Conservation (phyloP, 371 early-diverging fungal species). For the Saksenaea oblongispora region DNA sequence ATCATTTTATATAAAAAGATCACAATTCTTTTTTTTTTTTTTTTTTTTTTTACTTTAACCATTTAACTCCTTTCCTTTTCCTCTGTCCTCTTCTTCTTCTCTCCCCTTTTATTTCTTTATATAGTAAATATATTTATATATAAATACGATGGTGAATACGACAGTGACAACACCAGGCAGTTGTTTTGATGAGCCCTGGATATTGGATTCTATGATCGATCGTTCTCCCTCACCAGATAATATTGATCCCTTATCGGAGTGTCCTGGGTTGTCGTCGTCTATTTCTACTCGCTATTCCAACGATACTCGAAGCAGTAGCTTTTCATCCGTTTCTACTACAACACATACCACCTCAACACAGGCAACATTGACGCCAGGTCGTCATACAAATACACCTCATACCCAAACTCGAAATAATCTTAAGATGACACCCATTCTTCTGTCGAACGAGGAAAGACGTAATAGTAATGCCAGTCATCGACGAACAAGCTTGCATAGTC, state of each 20-base stretch:
- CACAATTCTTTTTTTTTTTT: neutral
- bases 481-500: neutral
- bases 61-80: neutral
- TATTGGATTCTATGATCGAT: neutral
- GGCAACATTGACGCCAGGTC: neutral
- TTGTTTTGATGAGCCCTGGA: neutral
- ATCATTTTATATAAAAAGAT: neutral
- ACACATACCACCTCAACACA: neutral
- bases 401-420: neutral
- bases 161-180: neutral
- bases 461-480: neutral
- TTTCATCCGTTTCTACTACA: constrained; percentile 30
- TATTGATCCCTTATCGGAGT: constrained; percentile 13
- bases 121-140: neutral
- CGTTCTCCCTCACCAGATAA: constrained; percentile 21
- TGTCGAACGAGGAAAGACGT: neutral
- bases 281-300: constrained; percentile 16
- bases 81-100: neutral
- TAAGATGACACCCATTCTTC: neutral
- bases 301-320: constrained; percentile 32
- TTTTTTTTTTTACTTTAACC: neutral
- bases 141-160: constrained; percentile 1
- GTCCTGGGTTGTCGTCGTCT: constrained; percentile 21
- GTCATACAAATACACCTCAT: neutral
- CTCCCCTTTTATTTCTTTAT: neutral